These are phyloP conservation scores for Neurospora africana DNA, from an alignment of 495 filamentous ascomycete species.

Conservation along the genomic window DNA sequence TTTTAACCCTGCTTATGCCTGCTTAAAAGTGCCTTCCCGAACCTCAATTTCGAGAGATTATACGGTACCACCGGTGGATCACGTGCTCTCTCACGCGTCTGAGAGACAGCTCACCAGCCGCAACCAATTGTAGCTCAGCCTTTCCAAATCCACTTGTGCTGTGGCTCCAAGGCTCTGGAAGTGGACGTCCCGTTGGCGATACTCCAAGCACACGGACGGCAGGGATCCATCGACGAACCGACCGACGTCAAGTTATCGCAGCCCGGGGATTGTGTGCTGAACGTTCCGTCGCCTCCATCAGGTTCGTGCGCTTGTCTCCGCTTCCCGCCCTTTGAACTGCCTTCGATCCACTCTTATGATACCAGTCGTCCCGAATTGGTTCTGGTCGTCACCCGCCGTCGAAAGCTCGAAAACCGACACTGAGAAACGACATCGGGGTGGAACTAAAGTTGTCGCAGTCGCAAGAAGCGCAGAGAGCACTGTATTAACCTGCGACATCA, in stretches of 20 bases:
- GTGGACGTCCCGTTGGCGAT: background rate
- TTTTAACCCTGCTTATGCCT: no score
- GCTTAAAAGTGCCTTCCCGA: no score
- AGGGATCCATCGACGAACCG: slow-evolving; percentile 14
- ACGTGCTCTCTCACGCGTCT: accelerated
- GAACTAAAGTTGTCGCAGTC: no score
- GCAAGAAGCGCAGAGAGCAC: no score
- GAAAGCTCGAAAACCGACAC: no score
- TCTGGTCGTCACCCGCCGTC: no score
- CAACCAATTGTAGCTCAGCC: background rate
- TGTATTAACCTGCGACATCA: no score
- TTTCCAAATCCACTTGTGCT: background rate
- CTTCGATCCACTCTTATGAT: background rate
- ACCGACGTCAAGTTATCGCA: slow-evolving; percentile 25
- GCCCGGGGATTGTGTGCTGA: background rate
- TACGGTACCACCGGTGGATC: no score
- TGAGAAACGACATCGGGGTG: no score
- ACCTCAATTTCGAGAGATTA: no score
- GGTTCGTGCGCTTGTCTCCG: slow-evolving; percentile 7
- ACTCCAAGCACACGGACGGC: background rate
- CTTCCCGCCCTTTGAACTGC: background rate
- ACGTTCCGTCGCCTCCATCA: slow-evolving; percentile 7
- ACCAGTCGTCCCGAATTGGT: no score
- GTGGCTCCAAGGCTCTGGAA: background rate
- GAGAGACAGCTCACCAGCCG: background rate